Evolutionary conservation across 257 asterid species (phyloP).

Genomic region (Jacaranda mimosifolia): DNA sequence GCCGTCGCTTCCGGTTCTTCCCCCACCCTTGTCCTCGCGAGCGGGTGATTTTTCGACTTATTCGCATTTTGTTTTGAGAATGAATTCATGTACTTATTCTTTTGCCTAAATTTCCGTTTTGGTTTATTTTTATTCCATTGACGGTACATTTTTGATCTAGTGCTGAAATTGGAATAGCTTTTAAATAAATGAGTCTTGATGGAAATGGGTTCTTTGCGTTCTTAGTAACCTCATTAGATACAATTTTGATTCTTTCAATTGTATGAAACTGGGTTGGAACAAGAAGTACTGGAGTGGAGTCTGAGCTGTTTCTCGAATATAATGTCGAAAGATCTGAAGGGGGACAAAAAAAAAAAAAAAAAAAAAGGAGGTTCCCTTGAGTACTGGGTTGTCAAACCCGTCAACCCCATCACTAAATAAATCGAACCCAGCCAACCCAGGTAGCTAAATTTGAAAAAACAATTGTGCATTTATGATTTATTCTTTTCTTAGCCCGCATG

Average conservation of each 20-base stretch:
- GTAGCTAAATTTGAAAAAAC: no score
- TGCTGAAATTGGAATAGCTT: not conserved
- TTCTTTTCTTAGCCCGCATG: no score
- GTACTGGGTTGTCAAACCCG: not conserved
- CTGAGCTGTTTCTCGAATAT: not conserved
- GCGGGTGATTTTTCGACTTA: conserved; percentile 55
- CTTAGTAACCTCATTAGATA: not conserved
- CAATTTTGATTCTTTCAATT: not conserved
- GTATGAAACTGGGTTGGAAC: conserved; percentile 1
- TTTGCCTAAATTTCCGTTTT: not conserved
- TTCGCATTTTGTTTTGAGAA: not conserved
- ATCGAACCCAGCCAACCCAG: no score
- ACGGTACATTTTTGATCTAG: not conserved
- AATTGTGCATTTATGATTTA: no score
- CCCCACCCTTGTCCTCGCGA: conserved; percentile 55
- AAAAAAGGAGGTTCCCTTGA: not conserved
- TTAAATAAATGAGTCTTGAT: not conserved
- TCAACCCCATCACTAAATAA: no score
- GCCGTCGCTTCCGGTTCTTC: conserved; percentile 61
- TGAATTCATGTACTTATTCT: not conserved
- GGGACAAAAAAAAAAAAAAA: no score
- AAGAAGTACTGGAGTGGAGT: not conserved
- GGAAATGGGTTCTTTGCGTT: no score
- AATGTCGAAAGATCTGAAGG: not conserved
- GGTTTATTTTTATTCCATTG: not conserved